Evolutionary conservation across 2,329 filamentous ascomycete species (phyloP).

Genomic region (Dothideomycetidae sp.): DNA sequence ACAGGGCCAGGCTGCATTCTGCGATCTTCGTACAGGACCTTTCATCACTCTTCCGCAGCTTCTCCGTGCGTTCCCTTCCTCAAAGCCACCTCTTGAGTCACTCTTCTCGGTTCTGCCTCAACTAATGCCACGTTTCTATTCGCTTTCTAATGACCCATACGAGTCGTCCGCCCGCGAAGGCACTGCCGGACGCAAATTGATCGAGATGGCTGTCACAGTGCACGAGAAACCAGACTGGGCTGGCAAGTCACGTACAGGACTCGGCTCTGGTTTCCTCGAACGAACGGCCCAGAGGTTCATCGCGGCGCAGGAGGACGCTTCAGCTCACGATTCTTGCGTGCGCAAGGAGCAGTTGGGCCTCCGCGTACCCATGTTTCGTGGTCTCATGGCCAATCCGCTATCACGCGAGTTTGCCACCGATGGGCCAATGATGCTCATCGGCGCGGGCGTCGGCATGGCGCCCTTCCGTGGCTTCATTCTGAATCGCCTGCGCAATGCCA

Average conservation of each 20-base stretch:
- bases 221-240: constrained; percentile 77
- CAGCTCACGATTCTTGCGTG: constrained; percentile 26
- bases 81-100: constrained; percentile 71
- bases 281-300: constrained; percentile 63
- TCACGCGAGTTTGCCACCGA: constrained; percentile 84
- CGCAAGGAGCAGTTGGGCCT: constrained; percentile 44
- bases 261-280: constrained; percentile 89
- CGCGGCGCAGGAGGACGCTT: constrained; percentile 47
- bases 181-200: constrained; percentile 58
- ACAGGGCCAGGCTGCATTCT: constrained; percentile 85
- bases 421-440: constrained; percentile 94
- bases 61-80: constrained; percentile 79
- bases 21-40: constrained; percentile 77
- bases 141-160: constrained; percentile 88
- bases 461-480: constrained; percentile 97
- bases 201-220: constrained; percentile 94
- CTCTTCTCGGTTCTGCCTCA: constrained; percentile 69
- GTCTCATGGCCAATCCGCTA: constrained; percentile 91
- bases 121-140: constrained; percentile 97
- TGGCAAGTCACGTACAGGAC: constrained; percentile 52
- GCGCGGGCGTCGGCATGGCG: constrained; percentile 89
- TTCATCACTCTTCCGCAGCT: constrained; percentile 75
- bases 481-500: constrained; percentile 81
- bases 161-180: constrained; percentile 57
- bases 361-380: constrained; percentile 92